Conservation (phyloP, 495 filamentous ascomycete species). For the Aspergillus wentii region DNA sequence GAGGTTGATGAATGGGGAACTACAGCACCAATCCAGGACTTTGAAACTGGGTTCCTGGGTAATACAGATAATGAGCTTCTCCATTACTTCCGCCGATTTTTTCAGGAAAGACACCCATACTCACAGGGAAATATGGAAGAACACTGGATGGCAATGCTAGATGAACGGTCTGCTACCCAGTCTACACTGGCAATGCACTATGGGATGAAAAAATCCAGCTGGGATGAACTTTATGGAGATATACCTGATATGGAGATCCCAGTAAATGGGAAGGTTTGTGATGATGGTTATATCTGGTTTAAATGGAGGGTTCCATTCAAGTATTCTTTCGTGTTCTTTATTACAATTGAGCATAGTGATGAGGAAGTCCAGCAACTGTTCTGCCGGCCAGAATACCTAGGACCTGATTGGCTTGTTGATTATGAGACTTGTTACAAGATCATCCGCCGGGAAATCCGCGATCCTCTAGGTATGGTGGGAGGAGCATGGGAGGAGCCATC, state of each 20-base stretch:
- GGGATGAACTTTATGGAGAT: not conserved
- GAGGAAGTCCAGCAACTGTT: not conserved
- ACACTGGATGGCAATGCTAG: not conserved
- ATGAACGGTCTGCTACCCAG: not conserved
- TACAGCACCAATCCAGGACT: not conserved
- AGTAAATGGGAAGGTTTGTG: not conserved
- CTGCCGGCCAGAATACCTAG: not conserved
- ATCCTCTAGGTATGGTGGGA: not conserved
- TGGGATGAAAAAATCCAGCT: not conserved
- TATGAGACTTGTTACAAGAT: not conserved
- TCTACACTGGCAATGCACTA: not conserved
- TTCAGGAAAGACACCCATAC: not conserved
- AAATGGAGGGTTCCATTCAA: not conserved
- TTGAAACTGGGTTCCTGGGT: not conserved
- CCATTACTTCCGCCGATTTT: not conserved
- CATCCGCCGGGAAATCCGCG: not conserved
- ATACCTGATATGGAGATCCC: not conserved
- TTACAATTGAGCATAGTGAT: not conserved
- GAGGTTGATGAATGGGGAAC: not conserved
- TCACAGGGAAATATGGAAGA: not conserved
- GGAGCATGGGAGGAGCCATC: too few relatives aligned
- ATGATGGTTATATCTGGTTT: not conserved
- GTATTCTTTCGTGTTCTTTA: not conserved
- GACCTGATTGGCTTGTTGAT: not conserved
- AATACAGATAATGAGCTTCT: not conserved